Conservation (phyloP, 768 basidiomycete genomes). For the Lentinula sp. region DNA sequence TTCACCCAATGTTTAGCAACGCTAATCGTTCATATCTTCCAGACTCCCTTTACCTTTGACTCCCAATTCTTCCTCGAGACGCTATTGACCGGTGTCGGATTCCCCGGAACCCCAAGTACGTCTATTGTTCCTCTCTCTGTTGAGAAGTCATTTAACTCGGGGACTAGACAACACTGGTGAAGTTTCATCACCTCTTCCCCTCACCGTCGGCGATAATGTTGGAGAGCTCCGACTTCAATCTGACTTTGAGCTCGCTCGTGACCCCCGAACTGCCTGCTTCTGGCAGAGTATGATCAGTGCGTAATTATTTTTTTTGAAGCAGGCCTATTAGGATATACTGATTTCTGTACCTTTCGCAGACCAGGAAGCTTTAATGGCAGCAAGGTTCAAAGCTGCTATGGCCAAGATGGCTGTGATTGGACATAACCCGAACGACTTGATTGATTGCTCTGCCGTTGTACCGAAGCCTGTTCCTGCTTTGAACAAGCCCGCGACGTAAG, state of each 20-base stretch:
- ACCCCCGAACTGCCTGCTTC: conserved; percentile 28
- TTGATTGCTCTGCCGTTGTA: conserved; percentile 20
- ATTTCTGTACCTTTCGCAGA: conserved; percentile 5
- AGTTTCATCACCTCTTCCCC: conserved; percentile 14
- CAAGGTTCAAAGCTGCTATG: conserved; percentile 24
- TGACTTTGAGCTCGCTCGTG: conserved; percentile 19
- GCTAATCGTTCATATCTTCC: conserved; percentile 9
- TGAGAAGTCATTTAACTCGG: not conserved
- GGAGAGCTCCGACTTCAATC: conserved; percentile 26
- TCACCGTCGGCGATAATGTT: not conserved
- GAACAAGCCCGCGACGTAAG: not conserved
- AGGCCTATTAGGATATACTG: not conserved
- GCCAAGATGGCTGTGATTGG: conserved; percentile 25
- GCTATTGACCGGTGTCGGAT: conserved; percentile 18
- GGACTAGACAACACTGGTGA: conserved; percentile 14
- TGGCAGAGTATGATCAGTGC: conserved; percentile 32
- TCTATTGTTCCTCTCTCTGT: not conserved
- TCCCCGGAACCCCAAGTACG: conserved; percentile 18
- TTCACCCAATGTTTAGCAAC: not conserved
- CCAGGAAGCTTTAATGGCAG: conserved; percentile 17
- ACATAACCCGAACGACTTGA: conserved; percentile 14
- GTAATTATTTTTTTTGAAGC: not conserved
- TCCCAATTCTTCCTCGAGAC: conserved; percentile 22
- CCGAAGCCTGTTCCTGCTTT: conserved; percentile 4
- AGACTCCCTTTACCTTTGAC: conserved; percentile 24